phyloP scores from a whole-genome alignment of 1,139 yeast genomes.

The Zygoascus sp. region DNA sequence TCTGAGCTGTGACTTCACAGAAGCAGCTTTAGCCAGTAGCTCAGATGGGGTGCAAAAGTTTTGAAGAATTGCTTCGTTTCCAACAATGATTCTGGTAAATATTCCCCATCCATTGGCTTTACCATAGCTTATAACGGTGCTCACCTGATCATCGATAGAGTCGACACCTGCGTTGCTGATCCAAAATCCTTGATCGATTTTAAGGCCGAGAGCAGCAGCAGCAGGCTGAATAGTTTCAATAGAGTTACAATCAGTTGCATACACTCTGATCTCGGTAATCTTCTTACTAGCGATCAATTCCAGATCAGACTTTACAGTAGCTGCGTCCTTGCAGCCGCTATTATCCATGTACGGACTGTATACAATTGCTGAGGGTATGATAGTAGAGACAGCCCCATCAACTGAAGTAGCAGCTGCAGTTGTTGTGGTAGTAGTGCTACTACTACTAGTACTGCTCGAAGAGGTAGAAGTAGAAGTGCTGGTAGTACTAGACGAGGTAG shows the following conservation, averaged over 20 bases:
- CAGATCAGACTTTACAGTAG: conserved; percentile 56
- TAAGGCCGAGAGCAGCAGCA: conserved; percentile 57
- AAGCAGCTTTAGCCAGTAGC: conserved; percentile 55
- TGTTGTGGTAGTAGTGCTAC: conserved; percentile 7
- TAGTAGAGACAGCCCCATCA: conserved; percentile 16
- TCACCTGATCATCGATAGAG: conserved; percentile 59
- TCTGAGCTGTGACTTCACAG: conserved; percentile 54
- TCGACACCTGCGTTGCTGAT: conserved; percentile 56
- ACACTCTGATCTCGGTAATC: conserved; percentile 61
- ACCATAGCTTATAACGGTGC: conserved; percentile 47
- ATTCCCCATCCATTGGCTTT: conserved; percentile 54
- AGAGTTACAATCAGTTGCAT: conserved; percentile 82
- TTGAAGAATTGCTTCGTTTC: conserved; percentile 77
- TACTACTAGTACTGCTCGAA: conserved; percentile 1
- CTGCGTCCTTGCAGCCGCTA: conserved; percentile 59
- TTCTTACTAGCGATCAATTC: conserved; percentile 54
- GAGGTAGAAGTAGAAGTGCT: conserved; percentile 18
- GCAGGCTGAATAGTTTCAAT: conserved; percentile 61
- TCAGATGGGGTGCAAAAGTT: conserved; percentile 56
- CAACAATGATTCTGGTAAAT: conserved; percentile 71
- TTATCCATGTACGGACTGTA: conserved; percentile 78
- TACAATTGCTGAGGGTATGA: conserved; percentile 53
- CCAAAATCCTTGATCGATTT: conserved; percentile 86
- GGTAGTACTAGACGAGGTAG: conserved; percentile 15
- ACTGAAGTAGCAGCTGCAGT: conserved; percentile 13